Evolutionary conservation across 2,329 filamentous ascomycete species (phyloP), one percentile per base, ranked within the genome.

Genomic region (Pseudovirgaria hyperparasitica): DNA sequence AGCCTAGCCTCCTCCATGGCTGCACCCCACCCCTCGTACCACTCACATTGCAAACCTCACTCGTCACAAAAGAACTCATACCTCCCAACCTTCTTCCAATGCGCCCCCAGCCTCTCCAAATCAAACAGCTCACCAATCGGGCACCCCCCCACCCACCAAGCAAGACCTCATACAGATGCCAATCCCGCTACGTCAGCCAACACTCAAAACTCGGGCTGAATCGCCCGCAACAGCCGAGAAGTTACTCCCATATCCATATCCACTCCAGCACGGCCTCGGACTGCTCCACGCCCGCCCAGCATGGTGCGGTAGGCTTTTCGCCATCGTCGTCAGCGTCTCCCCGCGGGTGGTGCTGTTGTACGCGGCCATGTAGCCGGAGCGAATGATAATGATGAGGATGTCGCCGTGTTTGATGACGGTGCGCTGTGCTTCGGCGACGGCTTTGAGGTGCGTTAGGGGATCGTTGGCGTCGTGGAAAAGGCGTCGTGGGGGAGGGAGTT

Each of bases 161-260:
- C 11, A 49, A 34, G 24, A 36, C 31, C 25, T 40, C 30, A 17
- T 32, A 27, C 11, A 32, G 5, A 4, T 19, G 8, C 9, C 19
- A 28, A 12, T 29, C 23, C 19, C n/a, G n/a, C n/a, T 13, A 31
- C 29, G 23, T 15, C 27, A 25, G 69, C 42, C 67, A 64, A 2
- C 63, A 58, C 51, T 79, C 74, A 29, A 78, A 76, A 0, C 62
- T 59, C 17, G 62, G 65, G 27, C 31, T 2, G 60, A 52, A 43
- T 81, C 76, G 0, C 69, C 67, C 0, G 66, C 71, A 2, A 76
- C 71, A 1, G 70, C 74, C 0, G 72, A 58, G 37, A 81, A 78
- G n/a, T n/a, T n/a, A n/a, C n/a, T n/a, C n/a, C n/a, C n/a, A n/a
- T n/a, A n/a, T n/a, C 57, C 76, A 74, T 28, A 78, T 36, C 72